Evolutionary conservation across 2,329 filamentous ascomycete species (phyloP), one percentile per base, ranked within the genome.

Genomic region (Monilinia vaccinii-corymbosi): DNA sequence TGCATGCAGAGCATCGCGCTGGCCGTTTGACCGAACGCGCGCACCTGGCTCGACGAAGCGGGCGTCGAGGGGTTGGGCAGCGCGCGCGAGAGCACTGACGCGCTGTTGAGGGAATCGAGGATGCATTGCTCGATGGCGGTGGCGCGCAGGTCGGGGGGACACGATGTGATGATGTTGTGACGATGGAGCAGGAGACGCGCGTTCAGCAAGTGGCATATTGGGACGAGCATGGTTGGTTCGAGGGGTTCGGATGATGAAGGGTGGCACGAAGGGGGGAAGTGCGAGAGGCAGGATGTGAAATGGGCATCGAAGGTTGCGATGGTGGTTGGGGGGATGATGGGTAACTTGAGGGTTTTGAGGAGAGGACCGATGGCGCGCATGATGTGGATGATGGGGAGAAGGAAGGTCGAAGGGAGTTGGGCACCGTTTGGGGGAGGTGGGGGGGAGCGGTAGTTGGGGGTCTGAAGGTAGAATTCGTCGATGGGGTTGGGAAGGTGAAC

Each of bases 141-240:
- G 4, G 79, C 74, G 47, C 93, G 83, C 46, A 86, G 82, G 36
- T 87, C 79, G 1, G 77, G 73, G 0, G 86, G 79, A 69, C 87
- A 91, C 11, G 78, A 78, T 0, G 91, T 88, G 0, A 85, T 86
- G 10, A 97, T 79, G 69, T 97, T 97, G 69, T 96, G 91, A 46
- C 94, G 84, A 73, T 96, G 90, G 10, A 99, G 81, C 42, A 94
- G 78, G 34, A 97, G 81, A n/a, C 91, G 87, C 18, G 88, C 86
- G 62, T 90, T 89, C 62, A 96, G 86, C 10, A 97, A 81, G 68
- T 90, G 86, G 36, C 89, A 81, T 10, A 95, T 78, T 0, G 91
- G 88, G 31, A 85, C 83, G 16, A 97, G 78, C 45, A 87, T 84
- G 56, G 86, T 81, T 10, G 90, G 85, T 61, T 94, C 86, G 46